Evolutionary conservation across 768 basidiomycete species (phyloP).

Genomic region (Coprinopsis sp.): DNA sequence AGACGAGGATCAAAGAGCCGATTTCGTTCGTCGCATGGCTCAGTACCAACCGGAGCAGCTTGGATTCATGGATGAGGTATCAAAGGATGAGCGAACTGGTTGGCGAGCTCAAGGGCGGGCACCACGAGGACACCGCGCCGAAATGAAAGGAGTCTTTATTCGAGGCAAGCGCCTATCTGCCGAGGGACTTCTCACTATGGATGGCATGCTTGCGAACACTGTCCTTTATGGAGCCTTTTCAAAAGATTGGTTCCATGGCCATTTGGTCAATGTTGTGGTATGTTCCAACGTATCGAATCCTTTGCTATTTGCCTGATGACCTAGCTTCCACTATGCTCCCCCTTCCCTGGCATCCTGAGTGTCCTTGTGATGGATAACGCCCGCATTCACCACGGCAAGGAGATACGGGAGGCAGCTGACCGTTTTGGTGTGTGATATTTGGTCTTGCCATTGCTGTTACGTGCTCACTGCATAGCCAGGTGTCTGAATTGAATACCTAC

Average conservation of each 20-base stretch:
- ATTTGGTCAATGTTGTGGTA: conserved; percentile 23
- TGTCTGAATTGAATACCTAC: conserved; percentile 26
- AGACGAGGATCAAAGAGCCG: conserved; percentile 20
- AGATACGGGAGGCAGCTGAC: conserved; percentile 20
- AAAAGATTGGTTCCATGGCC: conserved; percentile 17
- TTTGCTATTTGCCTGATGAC: too few relatives aligned
- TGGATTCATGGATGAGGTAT: conserved; percentile 31
- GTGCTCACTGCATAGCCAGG: conserved; percentile 13
- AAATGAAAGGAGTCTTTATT: conserved; percentile 24
- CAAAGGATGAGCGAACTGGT: conserved; percentile 25
- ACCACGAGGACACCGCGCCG: conserved; percentile 19
- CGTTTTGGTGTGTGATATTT: conserved; percentile 19
- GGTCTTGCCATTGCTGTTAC: not conserved
- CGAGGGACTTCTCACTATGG: conserved; percentile 22
- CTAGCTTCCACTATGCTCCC: conserved; percentile 19
- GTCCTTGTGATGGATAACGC: conserved; percentile 32
- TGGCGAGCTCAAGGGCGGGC: conserved; percentile 17
- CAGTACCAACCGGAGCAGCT: conserved; percentile 28
- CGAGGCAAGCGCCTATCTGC: conserved; percentile 21
- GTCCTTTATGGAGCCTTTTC: conserved; percentile 28
- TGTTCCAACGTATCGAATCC: conserved; percentile 7
- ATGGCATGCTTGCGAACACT: conserved; percentile 25
- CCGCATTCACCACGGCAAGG: conserved; percentile 25
- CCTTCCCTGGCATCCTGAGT: conserved; percentile 24
- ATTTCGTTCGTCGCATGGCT: conserved; percentile 23